Evolutionary conservation across 2,329 filamentous ascomycete species (phyloP), one percentile per base, ranked within the genome.

Genomic region (Calonectria multiphialidica): DNA sequence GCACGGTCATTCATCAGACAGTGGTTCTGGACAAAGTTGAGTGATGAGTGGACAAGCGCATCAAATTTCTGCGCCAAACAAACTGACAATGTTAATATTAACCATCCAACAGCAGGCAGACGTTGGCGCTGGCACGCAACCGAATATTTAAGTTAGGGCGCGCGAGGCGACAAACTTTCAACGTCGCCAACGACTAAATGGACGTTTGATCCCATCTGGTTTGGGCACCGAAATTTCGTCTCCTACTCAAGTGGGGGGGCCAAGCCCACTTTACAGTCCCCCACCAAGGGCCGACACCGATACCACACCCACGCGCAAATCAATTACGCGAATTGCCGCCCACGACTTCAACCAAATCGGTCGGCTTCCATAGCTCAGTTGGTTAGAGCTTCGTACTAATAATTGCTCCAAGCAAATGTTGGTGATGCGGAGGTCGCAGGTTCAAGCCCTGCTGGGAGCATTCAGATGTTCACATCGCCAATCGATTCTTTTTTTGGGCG

Each of bases 311-410:
- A 47, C n/a, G n/a, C 21, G 33, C 13, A 40, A 59, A 16, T 40
- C 33, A 59, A 59, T 40, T 59, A 9, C 21, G 33, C 35, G 25
- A 59, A 59, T 59, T 59, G 10, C 15, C 10, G n/a, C 2, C 1
- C 15, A 12, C 0, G 53, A 6, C 10, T 15, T 13, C 45, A 76
- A 62, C 44, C 61, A 68, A 70, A 77, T 70, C 37, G 70, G 71
- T 73, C 66, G 72, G 77, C 77, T 79, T 78, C 77, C 77, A 70
- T 79, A 79, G 77, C 77, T 79, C 77, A 79, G 77, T 79, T 79
- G 77, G 77, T 78, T 78, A 78, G 77, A 79, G 77, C 77, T 75
- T 79, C 77, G 76, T 78, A 77, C 76, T 79, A 79, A 78, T 79
- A 79, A 70, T 76, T 77, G 55, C 65, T 23, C n/a, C 0, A 9